Percentiles rank a stretch among this genome's conserved stretches.
Conservation (phyloP, 2,329 filamentous ascomycete genomes). For the Penicillium sp. region DNA sequence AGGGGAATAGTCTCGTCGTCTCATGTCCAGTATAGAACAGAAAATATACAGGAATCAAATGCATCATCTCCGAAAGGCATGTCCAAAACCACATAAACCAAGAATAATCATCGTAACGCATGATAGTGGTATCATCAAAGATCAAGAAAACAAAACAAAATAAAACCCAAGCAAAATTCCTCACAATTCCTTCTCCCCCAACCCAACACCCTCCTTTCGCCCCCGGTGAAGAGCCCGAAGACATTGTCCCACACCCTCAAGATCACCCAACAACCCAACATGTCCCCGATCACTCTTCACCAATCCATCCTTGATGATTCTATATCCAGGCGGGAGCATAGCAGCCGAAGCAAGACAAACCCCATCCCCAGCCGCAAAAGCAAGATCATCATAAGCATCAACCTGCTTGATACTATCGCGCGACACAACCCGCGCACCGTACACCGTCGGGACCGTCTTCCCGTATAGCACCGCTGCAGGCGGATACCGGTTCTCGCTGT, state of each 20-base stretch:
- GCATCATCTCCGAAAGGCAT: not conserved
- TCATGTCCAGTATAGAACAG: not conserved
- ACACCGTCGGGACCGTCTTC: slow-evolving; percentile 82
- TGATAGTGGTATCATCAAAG: slow-evolving; percentile 21
- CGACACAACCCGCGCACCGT: slow-evolving; percentile 71
- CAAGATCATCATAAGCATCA: slow-evolving; percentile 81
- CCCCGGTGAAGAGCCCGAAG: slow-evolving; percentile 67
- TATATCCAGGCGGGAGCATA: slow-evolving; percentile 80
- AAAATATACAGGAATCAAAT: not conserved
- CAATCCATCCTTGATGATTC: slow-evolving; percentile 68
- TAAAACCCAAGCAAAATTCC: not conserved
- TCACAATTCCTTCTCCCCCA: slow-evolving; percentile 43
- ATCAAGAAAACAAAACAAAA: not conserved
- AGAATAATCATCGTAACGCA: slow-evolving; percentile 11
- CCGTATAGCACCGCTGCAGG: slow-evolving; percentile 81
- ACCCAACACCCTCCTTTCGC: slow-evolving; percentile 69
- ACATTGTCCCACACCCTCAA: slow-evolving; percentile 75
- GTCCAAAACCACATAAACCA: not conserved
- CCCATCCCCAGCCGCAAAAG: slow-evolving; percentile 84
- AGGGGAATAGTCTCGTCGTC: not conserved
- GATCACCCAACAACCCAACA: slow-evolving; percentile 80
- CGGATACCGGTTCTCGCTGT: slow-evolving; percentile 71
- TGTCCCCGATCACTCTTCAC: slow-evolving; percentile 82
- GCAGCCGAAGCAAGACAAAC: slow-evolving; percentile 83
- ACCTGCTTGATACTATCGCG: slow-evolving; percentile 70